phyloP scores from a whole-genome alignment of 2,329 filamentous ascomycete genomes.

The Diaporthe citri region DNA sequence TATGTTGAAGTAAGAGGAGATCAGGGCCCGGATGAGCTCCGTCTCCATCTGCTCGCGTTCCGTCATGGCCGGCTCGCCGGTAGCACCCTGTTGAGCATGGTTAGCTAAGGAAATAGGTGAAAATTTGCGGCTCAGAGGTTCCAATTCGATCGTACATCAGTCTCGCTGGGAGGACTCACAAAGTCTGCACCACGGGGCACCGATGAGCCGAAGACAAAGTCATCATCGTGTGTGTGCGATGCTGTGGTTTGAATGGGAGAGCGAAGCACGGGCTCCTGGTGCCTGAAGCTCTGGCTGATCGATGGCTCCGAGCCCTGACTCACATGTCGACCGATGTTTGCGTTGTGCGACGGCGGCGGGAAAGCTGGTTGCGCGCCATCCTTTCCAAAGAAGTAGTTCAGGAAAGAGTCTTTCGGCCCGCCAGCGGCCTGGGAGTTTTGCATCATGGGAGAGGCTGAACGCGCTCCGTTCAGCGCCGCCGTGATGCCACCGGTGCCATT shows the following conservation, averaged over 20 bases:
- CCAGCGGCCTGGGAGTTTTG: slow-evolving; percentile 72
- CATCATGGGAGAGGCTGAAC: slow-evolving; percentile 72
- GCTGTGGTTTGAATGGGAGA: slow-evolving; percentile 56
- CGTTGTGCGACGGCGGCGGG: slow-evolving; percentile 54
- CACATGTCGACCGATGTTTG: slow-evolving; percentile 71
- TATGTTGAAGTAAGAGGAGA: slow-evolving; percentile 99
- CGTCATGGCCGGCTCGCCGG: slow-evolving; percentile 87
- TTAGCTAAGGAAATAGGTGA: slow-evolving; percentile 42
- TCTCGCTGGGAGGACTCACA: slow-evolving; percentile 59
- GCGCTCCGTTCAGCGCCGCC: slow-evolving; percentile 75
- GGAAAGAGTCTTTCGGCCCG: slow-evolving; percentile 86
- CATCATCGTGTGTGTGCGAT: slow-evolving; percentile 56
- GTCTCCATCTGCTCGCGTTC: slow-evolving; percentile 98
- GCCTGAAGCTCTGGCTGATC: slow-evolving; percentile 85
- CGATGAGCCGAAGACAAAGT: slow-evolving; percentile 50
- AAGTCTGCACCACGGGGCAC: slow-evolving; percentile 65
- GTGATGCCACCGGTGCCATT: slow-evolving; percentile 72
- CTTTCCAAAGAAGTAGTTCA: slow-evolving; percentile 99
- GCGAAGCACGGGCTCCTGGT: slow-evolving; percentile 71
- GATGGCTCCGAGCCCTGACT: slow-evolving; percentile 84
- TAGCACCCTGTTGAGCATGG: slow-evolving; percentile 59
- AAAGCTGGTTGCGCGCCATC: slow-evolving; percentile 73
- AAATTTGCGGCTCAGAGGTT: background rate
- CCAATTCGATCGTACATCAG: slow-evolving; percentile 31
- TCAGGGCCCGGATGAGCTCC: slow-evolving; percentile 94